phyloP scores from a whole-genome alignment of 2,329 filamentous ascomycete species.

The Fusarium paranaense region DNA sequence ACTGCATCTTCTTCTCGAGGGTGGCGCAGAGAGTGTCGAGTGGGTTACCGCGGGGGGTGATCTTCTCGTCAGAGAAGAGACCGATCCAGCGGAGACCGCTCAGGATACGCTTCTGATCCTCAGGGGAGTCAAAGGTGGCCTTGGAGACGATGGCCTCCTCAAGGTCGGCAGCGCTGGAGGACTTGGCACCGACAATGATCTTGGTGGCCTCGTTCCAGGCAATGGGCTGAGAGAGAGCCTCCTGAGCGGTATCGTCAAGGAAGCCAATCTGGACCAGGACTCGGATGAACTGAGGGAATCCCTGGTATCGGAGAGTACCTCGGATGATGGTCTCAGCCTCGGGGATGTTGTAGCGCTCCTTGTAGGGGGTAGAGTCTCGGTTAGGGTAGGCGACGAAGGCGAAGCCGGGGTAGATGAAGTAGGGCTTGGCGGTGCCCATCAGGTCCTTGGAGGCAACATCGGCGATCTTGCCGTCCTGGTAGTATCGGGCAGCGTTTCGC shows the following conservation, averaged over 20 bases:
- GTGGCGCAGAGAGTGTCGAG: constrained; percentile 78
- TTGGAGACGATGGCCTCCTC: constrained; percentile 79
- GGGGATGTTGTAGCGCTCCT: constrained; percentile 89
- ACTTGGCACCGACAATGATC: constrained; percentile 77
- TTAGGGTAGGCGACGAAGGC: constrained; percentile 94
- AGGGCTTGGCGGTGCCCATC: constrained; percentile 90
- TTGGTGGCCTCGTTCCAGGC: constrained; percentile 89
- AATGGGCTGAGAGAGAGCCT: constrained; percentile 73
- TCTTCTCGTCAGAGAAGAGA: constrained; percentile 60
- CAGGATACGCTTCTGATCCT: constrained; percentile 77
- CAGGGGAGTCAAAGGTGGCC: constrained; percentile 55
- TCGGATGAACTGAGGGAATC: constrained; percentile 92
- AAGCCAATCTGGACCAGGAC: constrained; percentile 91
- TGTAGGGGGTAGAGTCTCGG: constrained; percentile 88
- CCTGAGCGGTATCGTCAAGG: constrained; percentile 69
- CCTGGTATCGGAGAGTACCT: constrained; percentile 84
- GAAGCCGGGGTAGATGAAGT: constrained; percentile 87
- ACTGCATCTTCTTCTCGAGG: constrained; percentile 75
- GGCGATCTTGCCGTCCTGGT: constrained; percentile 80
- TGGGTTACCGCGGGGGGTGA: constrained; percentile 70
- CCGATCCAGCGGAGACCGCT: constrained; percentile 75
- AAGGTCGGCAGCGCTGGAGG: constrained; percentile 76
- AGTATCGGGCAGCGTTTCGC: constrained; percentile 86
- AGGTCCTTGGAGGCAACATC: constrained; percentile 73
- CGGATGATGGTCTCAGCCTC: constrained; percentile 91